Evolutionary conservation across 129 eudicot genomes (phyloP).

Genomic region (Flaveria linearis): DNA sequence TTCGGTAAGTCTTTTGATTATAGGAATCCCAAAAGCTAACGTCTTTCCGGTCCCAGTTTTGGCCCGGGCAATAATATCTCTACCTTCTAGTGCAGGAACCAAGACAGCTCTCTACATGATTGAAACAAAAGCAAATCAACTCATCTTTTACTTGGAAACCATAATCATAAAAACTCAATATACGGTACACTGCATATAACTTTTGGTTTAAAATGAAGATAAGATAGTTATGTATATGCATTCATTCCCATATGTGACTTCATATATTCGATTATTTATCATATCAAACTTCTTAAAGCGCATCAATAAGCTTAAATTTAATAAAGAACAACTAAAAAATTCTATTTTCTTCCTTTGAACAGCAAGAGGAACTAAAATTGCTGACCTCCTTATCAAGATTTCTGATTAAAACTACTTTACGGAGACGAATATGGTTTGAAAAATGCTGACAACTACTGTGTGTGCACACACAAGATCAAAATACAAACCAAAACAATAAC

Average conservation of each 20-base stretch:
- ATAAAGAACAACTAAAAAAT: background rate
- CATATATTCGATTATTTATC: background rate
- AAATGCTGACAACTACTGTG: background rate
- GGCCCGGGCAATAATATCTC: constrained; percentile 95
- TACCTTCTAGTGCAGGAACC: constrained; percentile 88
- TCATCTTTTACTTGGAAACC: background rate
- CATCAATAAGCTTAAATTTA: background rate
- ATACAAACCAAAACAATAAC: background rate
- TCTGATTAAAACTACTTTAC: background rate
- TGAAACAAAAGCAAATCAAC: constrained; percentile 28
- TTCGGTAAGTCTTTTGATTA: constrained; percentile 68
- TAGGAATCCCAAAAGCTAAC: constrained; percentile 94
- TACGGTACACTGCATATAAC: background rate
- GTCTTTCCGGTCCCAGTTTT: constrained; percentile 99
- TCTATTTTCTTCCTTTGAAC: background rate
- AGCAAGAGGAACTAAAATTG: background rate
- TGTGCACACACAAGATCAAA: background rate
- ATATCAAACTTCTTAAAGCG: constrained; percentile 2
- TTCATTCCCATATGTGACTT: background rate
- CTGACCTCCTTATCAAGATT: background rate
- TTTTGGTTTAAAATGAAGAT: background rate
- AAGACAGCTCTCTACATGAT: constrained; percentile 81
- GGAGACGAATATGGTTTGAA: background rate
- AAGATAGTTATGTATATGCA: background rate
- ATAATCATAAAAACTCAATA: constrained; percentile 1